phyloP scores from a whole-genome alignment of 352 stramenopile species.

The Peronosclerospora sorghi region DNA sequence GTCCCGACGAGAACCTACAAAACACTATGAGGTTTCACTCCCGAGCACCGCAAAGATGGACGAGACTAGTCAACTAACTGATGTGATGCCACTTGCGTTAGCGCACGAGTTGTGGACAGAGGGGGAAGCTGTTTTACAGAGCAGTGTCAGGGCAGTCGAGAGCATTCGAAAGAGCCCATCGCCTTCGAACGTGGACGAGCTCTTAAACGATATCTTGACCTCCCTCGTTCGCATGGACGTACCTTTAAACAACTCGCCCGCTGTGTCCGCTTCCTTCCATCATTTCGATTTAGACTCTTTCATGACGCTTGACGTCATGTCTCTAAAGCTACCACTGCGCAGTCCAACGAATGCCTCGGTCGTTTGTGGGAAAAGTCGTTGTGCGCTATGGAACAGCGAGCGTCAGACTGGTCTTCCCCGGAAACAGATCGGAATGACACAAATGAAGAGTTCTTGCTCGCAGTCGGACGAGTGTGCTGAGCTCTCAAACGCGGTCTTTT shows the following conservation, averaged over 20 bases:
- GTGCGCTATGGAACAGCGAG: too few species aligned
- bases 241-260: slow-evolving; percentile 6
- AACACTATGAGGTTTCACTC: slow-evolving; percentile 13
- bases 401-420: slow-evolving; percentile 13
- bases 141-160: slow-evolving; percentile 1
- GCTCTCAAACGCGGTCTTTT: slow-evolving; percentile 13
- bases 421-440: slow-evolving; percentile 23
- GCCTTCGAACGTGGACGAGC: slow-evolving; percentile 5
- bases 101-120: slow-evolving; percentile 24
- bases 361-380: slow-evolving; percentile 15
- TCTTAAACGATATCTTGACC: slow-evolving; percentile 9
- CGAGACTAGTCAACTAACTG: slow-evolving; percentile 1
- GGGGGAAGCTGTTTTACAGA: slow-evolving; percentile 9
- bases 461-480: slow-evolving; percentile 2
- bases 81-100: slow-evolving; percentile 17
- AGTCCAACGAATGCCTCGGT: slow-evolving; percentile 7
- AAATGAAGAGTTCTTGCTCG: slow-evolving; percentile 11
- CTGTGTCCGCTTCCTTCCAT: slow-evolving; percentile 18
- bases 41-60: too few species aligned
- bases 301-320: slow-evolving; percentile 22
- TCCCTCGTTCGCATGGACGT: slow-evolving; percentile 5
- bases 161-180: background rate
- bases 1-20: slow-evolving; percentile 5
- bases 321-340: slow-evolving; percentile 14
- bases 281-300: slow-evolving; percentile 12